Percentiles rank a stretch among this genome's conserved stretches.
These are phyloP conservation scores for Neonothopanus nambi DNA, from an alignment of 1,284 basidiomycete genomes.

Conservation along the genomic window DNA sequence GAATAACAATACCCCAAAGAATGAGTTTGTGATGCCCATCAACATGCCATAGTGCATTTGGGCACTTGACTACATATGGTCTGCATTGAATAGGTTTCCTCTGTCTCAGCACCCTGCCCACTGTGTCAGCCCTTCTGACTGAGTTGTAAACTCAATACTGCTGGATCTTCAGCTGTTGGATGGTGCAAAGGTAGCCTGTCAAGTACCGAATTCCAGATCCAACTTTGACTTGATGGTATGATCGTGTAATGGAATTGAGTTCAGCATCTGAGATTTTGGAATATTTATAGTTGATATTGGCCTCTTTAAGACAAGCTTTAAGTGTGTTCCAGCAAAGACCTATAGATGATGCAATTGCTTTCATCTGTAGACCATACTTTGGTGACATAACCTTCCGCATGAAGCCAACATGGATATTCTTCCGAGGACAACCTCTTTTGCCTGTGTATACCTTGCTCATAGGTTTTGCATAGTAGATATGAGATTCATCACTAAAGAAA, in stretches of 20 bases:
- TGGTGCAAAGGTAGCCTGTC: neutral
- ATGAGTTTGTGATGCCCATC: constrained; percentile 55
- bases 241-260: constrained; percentile 1
- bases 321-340: neutral
- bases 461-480: no score
- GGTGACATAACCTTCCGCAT: constrained; percentile 2
- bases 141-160: neutral
- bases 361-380: neutral
- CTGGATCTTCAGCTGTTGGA: constrained; percentile 1
- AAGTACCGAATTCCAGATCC: constrained; percentile 9
- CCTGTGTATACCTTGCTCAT: constrained; percentile 6
- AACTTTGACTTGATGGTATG: neutral
- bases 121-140: neutral
- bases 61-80: constrained; percentile 31
- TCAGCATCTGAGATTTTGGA: constrained; percentile 6
- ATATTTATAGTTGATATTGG: neutral
- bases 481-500: no score
- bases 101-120: neutral
- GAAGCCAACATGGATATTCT: constrained; percentile 4
- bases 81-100: neutral
- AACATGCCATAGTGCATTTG: constrained; percentile 47
- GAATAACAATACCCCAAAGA: constrained; percentile 49
- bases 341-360: neutral
- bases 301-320: neutral
- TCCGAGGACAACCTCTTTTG: constrained; percentile 9